phyloP scores from a whole-genome alignment of 352 stramenopile genomes.

The Phytophthora ramorum region DNA sequence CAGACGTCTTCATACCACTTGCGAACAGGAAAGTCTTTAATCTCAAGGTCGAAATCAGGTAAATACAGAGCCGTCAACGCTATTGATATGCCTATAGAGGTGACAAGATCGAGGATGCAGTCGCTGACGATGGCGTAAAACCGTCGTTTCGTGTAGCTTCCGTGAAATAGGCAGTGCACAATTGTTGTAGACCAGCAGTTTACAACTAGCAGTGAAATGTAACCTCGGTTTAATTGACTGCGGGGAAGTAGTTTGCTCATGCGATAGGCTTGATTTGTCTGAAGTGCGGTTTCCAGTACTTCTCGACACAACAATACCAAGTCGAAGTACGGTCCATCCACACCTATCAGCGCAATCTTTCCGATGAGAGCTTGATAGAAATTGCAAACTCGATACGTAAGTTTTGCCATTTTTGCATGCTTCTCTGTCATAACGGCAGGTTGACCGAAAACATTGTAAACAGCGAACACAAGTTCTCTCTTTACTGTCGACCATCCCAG shows the following conservation, averaged over 20 bases:
- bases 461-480: conserved; percentile 11
- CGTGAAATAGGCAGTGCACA: conserved; percentile 32
- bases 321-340: conserved; percentile 29
- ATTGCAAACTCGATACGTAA: not conserved
- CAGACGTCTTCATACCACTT: conserved; percentile 58
- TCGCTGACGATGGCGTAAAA: conserved; percentile 43
- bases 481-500: conserved; percentile 9
- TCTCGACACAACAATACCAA: conserved; percentile 35
- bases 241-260: conserved; percentile 35
- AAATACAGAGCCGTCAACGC: conserved; percentile 29
- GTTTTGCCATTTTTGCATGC: not conserved
- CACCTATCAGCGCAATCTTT: conserved; percentile 7
- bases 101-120: conserved; percentile 46
- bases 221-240: conserved; percentile 32
- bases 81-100: conserved; percentile 42
- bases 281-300: conserved; percentile 37
- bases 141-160: conserved; percentile 16
- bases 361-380: not conserved
- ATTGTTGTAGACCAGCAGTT: conserved; percentile 51
- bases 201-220: conserved; percentile 29
- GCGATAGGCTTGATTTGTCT: conserved; percentile 40
- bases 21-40: conserved; percentile 22
- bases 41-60: conserved; percentile 24
- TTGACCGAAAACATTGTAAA: conserved; percentile 16
- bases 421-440: not conserved